These are phyloP conservation scores for Puccinia triticina DNA, from an alignment of 1,284 basidiomycete species.

Conservation along the genomic window DNA sequence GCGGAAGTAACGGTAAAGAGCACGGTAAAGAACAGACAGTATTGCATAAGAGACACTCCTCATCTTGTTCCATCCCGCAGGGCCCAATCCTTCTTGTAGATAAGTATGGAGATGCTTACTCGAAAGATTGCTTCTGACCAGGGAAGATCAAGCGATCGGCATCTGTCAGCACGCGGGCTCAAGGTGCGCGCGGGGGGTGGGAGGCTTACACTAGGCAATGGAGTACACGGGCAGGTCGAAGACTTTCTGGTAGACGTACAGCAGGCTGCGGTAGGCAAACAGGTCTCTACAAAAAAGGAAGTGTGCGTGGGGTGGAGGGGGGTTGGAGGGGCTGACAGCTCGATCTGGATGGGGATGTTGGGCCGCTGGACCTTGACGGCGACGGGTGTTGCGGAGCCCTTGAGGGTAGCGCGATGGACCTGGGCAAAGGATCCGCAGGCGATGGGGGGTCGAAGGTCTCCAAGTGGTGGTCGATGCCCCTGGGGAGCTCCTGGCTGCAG, in stretches of 20 bases:
- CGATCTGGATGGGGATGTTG: constrained; percentile 80
- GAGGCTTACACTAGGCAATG: constrained; percentile 66
- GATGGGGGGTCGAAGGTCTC: constrained; percentile 74
- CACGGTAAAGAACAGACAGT: too few relatives aligned
- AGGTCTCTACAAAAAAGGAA: constrained; percentile 52
- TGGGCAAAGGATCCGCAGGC: constrained; percentile 88
- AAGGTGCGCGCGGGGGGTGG: not conserved
- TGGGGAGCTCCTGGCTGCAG: constrained; percentile 72
- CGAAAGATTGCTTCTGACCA: too few relatives aligned
- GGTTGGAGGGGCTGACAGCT: constrained; percentile 62
- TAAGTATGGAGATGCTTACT: too few relatives aligned
- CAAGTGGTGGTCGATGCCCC: constrained; percentile 70
- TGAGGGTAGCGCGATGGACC: constrained; percentile 76
- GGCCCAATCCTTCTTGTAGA: too few relatives aligned
- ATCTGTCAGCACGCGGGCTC: too few relatives aligned
- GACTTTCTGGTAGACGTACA: too few relatives aligned
- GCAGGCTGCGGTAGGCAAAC: constrained; percentile 55
- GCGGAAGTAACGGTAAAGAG: too few relatives aligned
- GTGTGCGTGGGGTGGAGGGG: not conserved
- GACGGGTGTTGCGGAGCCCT: constrained; percentile 60
- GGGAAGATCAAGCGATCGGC: too few relatives aligned
- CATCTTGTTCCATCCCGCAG: too few relatives aligned
- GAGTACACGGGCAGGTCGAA: constrained; percentile 78
- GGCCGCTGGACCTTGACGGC: too few relatives aligned
- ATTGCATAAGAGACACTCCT: too few relatives aligned